Conservation (phyloP, 257 asterid genomes). For the Salvia splendens region DNA sequence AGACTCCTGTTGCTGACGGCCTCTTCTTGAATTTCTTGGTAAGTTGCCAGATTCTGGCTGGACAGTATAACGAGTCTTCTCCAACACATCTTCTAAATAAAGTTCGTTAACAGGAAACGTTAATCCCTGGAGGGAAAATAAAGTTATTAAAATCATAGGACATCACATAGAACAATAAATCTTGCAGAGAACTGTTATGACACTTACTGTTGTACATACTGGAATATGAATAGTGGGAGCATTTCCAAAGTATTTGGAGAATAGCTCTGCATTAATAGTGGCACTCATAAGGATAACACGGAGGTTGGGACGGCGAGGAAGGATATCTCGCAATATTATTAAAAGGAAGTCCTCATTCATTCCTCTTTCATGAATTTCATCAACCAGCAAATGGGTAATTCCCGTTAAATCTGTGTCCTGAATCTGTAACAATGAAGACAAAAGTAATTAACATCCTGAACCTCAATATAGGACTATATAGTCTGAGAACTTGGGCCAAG, state of each 20-base stretch:
- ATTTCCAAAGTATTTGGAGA: conserved; percentile 78
- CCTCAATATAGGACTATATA: conserved; percentile 20
- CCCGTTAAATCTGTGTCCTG: conserved; percentile 79
- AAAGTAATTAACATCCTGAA: conserved; percentile 29
- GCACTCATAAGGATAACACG: conserved; percentile 98
- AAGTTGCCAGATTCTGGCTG: conserved; percentile 52
- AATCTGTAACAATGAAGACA: conserved; percentile 47
- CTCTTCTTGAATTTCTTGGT: conserved; percentile 70
- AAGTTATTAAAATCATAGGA: neutral
- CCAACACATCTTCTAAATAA: conserved; percentile 86
- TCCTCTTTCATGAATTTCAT: conserved; percentile 99
- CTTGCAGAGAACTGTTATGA: conserved; percentile 27
- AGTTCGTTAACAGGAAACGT: conserved; percentile 85
- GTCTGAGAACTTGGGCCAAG: neutral
- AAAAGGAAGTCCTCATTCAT: conserved; percentile 93
- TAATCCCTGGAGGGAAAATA: conserved; percentile 63
- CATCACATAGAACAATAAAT: conserved; percentile 22
- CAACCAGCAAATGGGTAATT: conserved; percentile 84
- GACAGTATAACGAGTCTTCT: conserved; percentile 65
- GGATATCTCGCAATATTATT: conserved; percentile 79
- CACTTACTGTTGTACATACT: conserved; percentile 46
- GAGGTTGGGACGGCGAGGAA: conserved; percentile 92
- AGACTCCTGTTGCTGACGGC: conserved; percentile 62
- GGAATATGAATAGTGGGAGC: conserved; percentile 90
- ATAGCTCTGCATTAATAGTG: conserved; percentile 88